Conservation (phyloP, 176 grass and related monocot species). For the Themeda triandra region DNA sequence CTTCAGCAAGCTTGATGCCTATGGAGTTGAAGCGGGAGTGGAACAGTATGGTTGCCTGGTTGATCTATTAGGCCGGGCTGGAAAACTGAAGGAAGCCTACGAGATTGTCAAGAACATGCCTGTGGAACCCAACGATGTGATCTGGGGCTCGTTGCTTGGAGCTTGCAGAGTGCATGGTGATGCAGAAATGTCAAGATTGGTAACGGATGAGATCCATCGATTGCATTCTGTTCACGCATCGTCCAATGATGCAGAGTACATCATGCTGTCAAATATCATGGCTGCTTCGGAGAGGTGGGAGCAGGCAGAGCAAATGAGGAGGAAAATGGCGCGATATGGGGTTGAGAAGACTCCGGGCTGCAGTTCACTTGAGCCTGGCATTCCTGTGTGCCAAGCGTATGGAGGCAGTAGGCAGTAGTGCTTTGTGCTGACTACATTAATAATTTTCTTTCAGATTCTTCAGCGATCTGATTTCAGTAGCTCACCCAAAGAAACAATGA, state of each 20-base stretch:
- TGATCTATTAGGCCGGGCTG: slow-evolving; percentile 63
- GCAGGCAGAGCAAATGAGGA: slow-evolving; percentile 52
- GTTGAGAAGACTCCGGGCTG: slow-evolving; percentile 64
- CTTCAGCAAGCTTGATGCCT: slow-evolving; percentile 41
- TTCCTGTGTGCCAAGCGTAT: slow-evolving; percentile 16
- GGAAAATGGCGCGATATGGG: slow-evolving; percentile 45
- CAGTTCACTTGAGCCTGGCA: slow-evolving; percentile 48
- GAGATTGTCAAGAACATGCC: slow-evolving; percentile 54
- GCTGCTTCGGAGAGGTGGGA: slow-evolving; percentile 59
- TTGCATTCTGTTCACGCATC: slow-evolving; percentile 24
- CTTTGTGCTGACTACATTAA: background rate
- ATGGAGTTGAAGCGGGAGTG: slow-evolving; percentile 44
- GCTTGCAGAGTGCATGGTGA: slow-evolving; percentile 52
- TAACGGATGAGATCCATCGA: slow-evolving; percentile 26
- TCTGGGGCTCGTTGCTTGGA: slow-evolving; percentile 67
- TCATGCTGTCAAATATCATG: slow-evolving; percentile 57
- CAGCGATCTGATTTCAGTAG: background rate
- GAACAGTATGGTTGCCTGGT: slow-evolving; percentile 63
- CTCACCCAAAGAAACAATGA: too few species aligned
- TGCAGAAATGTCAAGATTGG: slow-evolving; percentile 31
- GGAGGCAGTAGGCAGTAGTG: slow-evolving; percentile 9
- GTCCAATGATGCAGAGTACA: slow-evolving; percentile 52
- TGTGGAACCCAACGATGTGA: slow-evolving; percentile 56
- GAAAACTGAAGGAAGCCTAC: slow-evolving; percentile 55
- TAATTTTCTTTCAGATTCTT: background rate